Base-by-base conservation (phyloP, 768 basidiomycete genomes). In the Naganishia randhawae region DNA sequence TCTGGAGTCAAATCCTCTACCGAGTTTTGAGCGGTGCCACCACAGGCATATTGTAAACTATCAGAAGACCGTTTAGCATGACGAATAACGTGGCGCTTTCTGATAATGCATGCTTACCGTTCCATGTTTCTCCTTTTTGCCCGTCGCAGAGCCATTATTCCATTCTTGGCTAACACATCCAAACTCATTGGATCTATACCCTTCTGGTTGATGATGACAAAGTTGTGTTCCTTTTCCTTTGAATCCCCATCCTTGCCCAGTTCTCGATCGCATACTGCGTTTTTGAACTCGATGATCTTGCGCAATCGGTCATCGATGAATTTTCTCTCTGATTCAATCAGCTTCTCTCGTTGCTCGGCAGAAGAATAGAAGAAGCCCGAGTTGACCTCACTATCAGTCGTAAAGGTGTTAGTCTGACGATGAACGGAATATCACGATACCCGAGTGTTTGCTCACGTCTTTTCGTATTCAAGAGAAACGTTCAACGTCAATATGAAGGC, bases 121-220 rank as follows among this genome's bases (percentile, higher is more conserved):
- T 99, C 96, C 96, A 99, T 98, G 78, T 99, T 99, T 75, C 96
- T 87, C 77, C 96, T 85, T 84, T 99, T 99, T 19, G 96, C 96
- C 69, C 96, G 85, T 71, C 96, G 86, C 61, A 99, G 85, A 25
- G 92, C 95, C 67, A 99, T 81, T 71, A 99, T 98, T 14, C 93
- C 95, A 80, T 92, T 90, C 84, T 98, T 98, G 50, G 91, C 93
- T 45, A 99, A 83, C 48, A 98, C 88, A 80, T 99, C 96, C 66
- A 99, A 84, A 75, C 89, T 91, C 78, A 99, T 85, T 7, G 96
- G 96, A 80, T 99, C 96, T 72, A 99, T 99, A 71, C 96, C 96
- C 81, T 99, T 99, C 81, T 99, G 96, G 81, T 98, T 99, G 82
- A 99, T 89, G 65, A 98, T 81, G 57, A 98, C 95, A 77, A 99